Conservation (phyloP, 2,329 filamentous ascomycete species). For the Verticillium nubilum region DNA sequence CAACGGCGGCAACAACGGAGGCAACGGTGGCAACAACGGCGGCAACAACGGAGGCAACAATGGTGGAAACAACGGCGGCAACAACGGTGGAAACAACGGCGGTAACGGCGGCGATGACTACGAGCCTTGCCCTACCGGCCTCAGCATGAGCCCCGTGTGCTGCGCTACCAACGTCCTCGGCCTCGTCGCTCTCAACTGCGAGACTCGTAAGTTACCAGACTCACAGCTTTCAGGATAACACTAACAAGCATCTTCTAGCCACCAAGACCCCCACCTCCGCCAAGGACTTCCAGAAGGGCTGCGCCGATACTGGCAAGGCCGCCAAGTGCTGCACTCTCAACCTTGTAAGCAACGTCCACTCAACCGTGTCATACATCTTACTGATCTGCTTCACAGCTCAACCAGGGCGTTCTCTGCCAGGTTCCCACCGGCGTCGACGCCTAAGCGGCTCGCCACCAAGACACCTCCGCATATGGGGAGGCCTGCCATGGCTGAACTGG, state of each 20-base stretch:
- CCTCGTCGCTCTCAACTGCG: constrained; percentile 52
- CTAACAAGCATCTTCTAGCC: constrained; percentile 14
- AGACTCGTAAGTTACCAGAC: constrained; percentile 20
- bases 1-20: not conserved
- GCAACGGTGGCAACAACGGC: not conserved
- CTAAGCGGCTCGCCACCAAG: constrained; percentile 7
- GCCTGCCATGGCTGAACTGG: not conserved
- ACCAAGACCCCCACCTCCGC: constrained; percentile 26
- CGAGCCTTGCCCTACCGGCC: constrained; percentile 32
- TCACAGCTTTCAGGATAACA: not conserved
- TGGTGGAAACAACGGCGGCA: not conserved
- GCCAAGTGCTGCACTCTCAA: constrained; percentile 54
- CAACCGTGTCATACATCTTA: not conserved
- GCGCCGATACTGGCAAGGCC: constrained; percentile 42
- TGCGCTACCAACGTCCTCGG: constrained; percentile 58
- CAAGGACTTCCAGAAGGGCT: constrained; percentile 38
- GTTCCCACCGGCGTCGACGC: constrained; percentile 21
- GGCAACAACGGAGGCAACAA: not conserved
- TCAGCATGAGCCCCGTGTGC: constrained; percentile 44
- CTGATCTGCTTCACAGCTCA: constrained; percentile 13
- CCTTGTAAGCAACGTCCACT: constrained; percentile 19
- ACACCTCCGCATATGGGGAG: too few species aligned
- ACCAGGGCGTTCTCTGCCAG: constrained; percentile 30
- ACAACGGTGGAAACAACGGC: not conserved
- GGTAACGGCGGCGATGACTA: constrained; percentile 8